Conservation (phyloP, 805 yeast species). For the Brettanomyces nanus region DNA sequence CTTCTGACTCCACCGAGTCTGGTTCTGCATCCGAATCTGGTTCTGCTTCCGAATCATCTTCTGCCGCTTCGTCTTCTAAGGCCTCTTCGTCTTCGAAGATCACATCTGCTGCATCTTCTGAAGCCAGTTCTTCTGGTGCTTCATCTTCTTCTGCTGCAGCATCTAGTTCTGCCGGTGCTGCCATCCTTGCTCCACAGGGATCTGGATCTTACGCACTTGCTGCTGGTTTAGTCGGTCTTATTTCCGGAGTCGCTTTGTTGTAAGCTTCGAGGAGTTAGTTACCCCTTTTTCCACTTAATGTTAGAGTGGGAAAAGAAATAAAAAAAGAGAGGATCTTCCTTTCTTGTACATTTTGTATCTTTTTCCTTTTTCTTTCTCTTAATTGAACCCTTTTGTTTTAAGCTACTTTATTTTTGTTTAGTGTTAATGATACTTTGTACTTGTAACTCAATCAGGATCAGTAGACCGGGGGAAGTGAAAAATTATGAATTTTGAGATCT, state of each 20-base stretch:
- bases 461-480: no score
- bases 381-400: no score
- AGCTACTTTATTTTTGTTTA: no score
- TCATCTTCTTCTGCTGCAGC: constrained; percentile 5
- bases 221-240: constrained; percentile 14
- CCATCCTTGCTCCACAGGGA: constrained; percentile 9
- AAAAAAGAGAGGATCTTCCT: no score
- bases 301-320: no score
- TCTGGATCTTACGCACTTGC: constrained; percentile 8
- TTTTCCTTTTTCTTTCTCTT: no score
- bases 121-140: constrained; percentile 3
- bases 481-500: no score
- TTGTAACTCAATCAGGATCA: no score
- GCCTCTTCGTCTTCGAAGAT: constrained; percentile 4
- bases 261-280: no score
- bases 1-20: constrained; percentile 7
- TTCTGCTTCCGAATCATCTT: constrained; percentile 5
- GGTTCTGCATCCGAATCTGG: constrained; percentile 7
- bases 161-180: constrained; percentile 13
- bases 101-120: constrained; percentile 3
- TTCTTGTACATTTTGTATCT: no score
- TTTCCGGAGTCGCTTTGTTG: constrained; percentile 13
- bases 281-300: no score
- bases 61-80: constrained; percentile 3
- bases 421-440: no score